A percentile compares a stretch with the other conserved stretches of the same genome.
These are phyloP conservation scores for Elaeagnus macrophylla DNA, from an alignment of 306 rosid species.

Conservation along the genomic window DNA sequence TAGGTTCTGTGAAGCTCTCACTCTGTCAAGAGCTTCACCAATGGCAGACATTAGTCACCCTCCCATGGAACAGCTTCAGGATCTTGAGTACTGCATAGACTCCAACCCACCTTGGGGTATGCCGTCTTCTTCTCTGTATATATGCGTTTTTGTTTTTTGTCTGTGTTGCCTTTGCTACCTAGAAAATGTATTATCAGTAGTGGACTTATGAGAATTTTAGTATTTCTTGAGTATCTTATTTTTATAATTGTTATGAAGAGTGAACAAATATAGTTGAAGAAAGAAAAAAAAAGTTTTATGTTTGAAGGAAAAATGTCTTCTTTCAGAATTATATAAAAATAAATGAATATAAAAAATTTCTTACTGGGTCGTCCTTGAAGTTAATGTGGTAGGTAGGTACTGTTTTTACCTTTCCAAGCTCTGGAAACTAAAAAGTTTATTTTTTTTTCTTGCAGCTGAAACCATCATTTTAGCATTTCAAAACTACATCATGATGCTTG, in stretches of 20 bases:
- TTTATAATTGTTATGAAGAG: not conserved
- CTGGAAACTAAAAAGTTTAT: not conserved
- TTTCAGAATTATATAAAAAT: not conserved
- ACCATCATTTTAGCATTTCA: conserved; percentile 82
- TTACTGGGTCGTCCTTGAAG: conserved; percentile 5
- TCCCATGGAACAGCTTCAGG: conserved; percentile 99
- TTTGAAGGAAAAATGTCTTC: not conserved
- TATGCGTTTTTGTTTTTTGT: not conserved
- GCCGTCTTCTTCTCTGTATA: conserved; percentile 6
- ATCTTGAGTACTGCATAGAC: conserved; percentile 97
- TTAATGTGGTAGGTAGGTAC: conserved; percentile 1
- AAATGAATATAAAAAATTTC: not conserved
- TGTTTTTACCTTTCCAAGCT: conserved; percentile 1
- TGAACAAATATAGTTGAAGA: conserved; percentile 5
- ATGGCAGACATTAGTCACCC: conserved; percentile 93
- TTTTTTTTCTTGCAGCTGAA: conserved; percentile 59
- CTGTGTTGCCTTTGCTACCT: not conserved
- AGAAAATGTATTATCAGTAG: conserved; percentile 6
- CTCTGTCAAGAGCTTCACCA: conserved; percentile 30
- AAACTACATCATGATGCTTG: conserved; percentile 89
- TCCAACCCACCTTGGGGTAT: conserved; percentile 98
- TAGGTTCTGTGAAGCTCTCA: conserved; percentile 19
- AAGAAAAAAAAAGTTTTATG: too few relatives aligned
- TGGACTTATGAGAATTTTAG: conserved; percentile 7
- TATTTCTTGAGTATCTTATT: conserved; percentile 10